A percentile compares a stretch with the other conserved stretches of the same genome.
Evolutionary conservation across 495 filamentous ascomycete genomes (phyloP).

Genomic region (Monascus purpureus): DNA sequence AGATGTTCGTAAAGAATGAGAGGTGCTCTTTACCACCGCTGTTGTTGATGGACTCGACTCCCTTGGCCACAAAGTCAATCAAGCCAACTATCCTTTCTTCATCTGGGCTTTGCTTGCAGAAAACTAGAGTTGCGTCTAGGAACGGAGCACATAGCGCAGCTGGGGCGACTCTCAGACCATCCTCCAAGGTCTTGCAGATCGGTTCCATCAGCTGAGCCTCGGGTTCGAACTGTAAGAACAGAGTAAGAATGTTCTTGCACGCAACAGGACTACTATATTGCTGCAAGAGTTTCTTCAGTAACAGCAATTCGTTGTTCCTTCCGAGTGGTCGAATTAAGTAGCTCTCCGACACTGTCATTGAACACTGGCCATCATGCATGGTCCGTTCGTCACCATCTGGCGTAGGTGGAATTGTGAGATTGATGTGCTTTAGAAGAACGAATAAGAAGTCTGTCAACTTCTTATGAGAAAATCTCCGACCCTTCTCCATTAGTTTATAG

Average conservation of each 20-base stretch:
- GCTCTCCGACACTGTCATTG: slow-evolving; percentile 26
- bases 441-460: slow-evolving; percentile 32
- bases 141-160: slow-evolving; percentile 40
- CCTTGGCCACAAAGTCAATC: slow-evolving; percentile 37
- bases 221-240: slow-evolving; percentile 33
- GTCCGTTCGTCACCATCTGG: slow-evolving; percentile 14
- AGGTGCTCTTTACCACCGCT: slow-evolving; percentile 46
- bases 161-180: slow-evolving; percentile 41
- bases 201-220: slow-evolving; percentile 21
- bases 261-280: slow-evolving; percentile 18
- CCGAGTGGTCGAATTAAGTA: slow-evolving; percentile 19
- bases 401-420: slow-evolving; percentile 19
- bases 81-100: slow-evolving; percentile 24
- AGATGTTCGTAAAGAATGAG: slow-evolving; percentile 38
- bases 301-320: slow-evolving; percentile 16
- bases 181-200: slow-evolving; percentile 34
- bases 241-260: slow-evolving; percentile 22
- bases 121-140: slow-evolving; percentile 34
- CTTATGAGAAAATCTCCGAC: slow-evolving; percentile 28
- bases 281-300: slow-evolving; percentile 33
- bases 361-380: slow-evolving; percentile 15
- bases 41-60: slow-evolving; percentile 41
- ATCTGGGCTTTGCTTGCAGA: slow-evolving; percentile 30
- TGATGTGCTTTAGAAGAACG: slow-evolving; percentile 24
- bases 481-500: slow-evolving; percentile 41